These are phyloP conservation scores for Trametes cingulata DNA, from an alignment of 768 basidiomycete genomes.

Conservation along the genomic window DNA sequence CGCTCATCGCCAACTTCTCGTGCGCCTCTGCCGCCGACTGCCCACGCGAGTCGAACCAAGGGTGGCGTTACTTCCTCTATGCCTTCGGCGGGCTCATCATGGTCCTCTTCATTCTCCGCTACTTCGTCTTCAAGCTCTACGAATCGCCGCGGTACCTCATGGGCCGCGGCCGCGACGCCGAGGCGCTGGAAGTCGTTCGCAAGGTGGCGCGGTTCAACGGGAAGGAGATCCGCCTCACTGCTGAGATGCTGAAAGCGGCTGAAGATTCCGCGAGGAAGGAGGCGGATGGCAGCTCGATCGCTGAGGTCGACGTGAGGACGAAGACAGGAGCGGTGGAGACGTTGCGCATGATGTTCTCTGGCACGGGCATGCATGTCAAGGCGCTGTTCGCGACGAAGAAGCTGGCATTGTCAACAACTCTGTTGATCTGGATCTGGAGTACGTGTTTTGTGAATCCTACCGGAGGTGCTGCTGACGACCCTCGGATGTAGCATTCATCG, in stretches of 20 bases:
- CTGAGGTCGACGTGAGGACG: constrained; percentile 37
- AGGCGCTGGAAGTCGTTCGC: constrained; percentile 66
- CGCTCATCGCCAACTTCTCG: constrained; percentile 65
- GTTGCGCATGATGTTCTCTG: constrained; percentile 34
- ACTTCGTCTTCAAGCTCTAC: constrained; percentile 64
- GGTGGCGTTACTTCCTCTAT: constrained; percentile 76
- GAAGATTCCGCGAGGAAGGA: background rate
- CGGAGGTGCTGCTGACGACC: background rate
- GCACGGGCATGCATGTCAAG: constrained; percentile 42
- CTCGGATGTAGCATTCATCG: constrained; percentile 56
- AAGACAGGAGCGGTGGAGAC: constrained; percentile 40
- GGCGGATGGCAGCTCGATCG: constrained; percentile 5
- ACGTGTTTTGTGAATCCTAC: constrained; percentile 19
- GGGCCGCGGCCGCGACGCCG: constrained; percentile 62
- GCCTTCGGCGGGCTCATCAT: constrained; percentile 72
- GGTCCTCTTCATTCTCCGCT: constrained; percentile 58
- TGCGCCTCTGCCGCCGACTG: constrained; percentile 47
- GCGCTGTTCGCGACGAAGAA: constrained; percentile 52
- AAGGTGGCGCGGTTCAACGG: constrained; percentile 63
- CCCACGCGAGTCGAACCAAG: constrained; percentile 55
- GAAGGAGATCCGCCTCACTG: constrained; percentile 44
- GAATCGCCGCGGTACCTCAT: constrained; percentile 76
- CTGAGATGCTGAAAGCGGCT: constrained; percentile 47
- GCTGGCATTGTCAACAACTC: constrained; percentile 49
- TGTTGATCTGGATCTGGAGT: constrained; percentile 57